Percentiles rank a stretch among this genome's conserved stretches.
Evolutionary conservation across 305 asterid species (phyloP).

Genomic region (Fraxinus baroniana): DNA sequence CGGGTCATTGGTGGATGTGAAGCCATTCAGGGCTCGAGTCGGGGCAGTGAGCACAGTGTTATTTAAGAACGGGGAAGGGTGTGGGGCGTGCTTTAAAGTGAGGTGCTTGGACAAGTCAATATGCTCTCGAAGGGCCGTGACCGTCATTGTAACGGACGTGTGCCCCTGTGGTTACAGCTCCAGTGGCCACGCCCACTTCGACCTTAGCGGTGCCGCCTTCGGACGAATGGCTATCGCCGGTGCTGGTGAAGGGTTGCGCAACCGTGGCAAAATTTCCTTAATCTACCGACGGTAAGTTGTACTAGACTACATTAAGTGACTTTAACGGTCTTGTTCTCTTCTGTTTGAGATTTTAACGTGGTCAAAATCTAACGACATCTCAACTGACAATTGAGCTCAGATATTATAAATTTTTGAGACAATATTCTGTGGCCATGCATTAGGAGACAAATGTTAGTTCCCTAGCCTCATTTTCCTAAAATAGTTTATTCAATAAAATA

Average conservation of each 20-base stretch:
- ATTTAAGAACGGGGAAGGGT: slow-evolving; percentile 85
- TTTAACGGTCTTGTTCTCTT: background rate
- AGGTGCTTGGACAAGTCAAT: slow-evolving; percentile 75
- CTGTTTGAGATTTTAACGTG: slow-evolving; percentile 31
- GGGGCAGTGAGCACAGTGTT: slow-evolving; percentile 91
- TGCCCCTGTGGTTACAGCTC: slow-evolving; percentile 88
- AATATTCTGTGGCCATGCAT: slow-evolving; percentile 14
- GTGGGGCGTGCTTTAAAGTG: slow-evolving; percentile 94
- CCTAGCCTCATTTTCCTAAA: no score
- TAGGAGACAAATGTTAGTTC: slow-evolving; percentile 13
- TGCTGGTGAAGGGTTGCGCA: slow-evolving; percentile 61
- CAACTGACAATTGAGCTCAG: background rate
- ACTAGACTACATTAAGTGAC: background rate
- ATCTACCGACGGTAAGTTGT: slow-evolving; percentile 60
- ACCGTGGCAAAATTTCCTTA: slow-evolving; percentile 75
- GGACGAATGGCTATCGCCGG: slow-evolving; percentile 86
- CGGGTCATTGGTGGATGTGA: slow-evolving; percentile 90
- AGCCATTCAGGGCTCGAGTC: slow-evolving; percentile 82
- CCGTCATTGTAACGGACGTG: slow-evolving; percentile 87
- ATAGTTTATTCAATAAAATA: no score
- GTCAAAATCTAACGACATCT: slow-evolving; percentile 24
- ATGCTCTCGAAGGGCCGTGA: slow-evolving; percentile 83
- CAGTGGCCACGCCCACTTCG: slow-evolving; percentile 61
- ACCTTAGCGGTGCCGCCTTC: slow-evolving; percentile 94
- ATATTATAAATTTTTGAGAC: no score